A percentile compares a stretch with the other conserved stretches of the same genome.
Evolutionary conservation across 2,329 filamentous ascomycete genomes (phyloP).

Genomic region (Fusarium pseudoanthophilum): DNA sequence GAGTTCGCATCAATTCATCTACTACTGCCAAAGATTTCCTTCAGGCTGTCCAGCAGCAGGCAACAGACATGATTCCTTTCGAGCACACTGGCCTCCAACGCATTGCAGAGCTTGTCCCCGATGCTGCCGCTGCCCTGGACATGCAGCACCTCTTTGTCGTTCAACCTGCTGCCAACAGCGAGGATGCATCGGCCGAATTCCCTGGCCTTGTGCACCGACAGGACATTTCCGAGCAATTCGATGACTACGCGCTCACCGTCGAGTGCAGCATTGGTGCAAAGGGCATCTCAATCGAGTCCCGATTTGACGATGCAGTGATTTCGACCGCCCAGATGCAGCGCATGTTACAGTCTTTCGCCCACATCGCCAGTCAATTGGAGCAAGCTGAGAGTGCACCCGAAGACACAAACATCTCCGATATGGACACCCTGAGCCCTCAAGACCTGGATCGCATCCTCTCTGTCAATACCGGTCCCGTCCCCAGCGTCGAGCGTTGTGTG

Average conservation of each 20-base stretch:
- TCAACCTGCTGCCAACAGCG: background rate
- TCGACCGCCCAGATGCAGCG: background rate
- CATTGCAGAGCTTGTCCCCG: background rate
- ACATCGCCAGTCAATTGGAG: background rate
- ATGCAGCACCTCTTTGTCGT: background rate
- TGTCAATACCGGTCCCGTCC: background rate
- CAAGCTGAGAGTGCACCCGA: background rate
- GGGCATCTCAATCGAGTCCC: background rate
- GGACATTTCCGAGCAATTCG: background rate
- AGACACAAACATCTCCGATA: rapidly evolving
- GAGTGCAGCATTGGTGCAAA: background rate
- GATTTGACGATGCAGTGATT: background rate
- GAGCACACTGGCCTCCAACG: background rate
- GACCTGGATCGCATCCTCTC: background rate
- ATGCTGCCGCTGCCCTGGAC: background rate
- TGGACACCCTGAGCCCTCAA: background rate
- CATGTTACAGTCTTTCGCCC: background rate
- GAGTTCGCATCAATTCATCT: background rate
- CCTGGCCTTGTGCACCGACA: background rate
- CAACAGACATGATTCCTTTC: background rate
- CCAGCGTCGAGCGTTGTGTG: background rate
- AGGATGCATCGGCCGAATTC: background rate
- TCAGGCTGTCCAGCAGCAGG: background rate
- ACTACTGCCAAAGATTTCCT: rapidly evolving
- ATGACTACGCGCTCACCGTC: background rate